Conservation (phyloP, 2,329 filamentous ascomycete species). For the Sclerotinia borealis region DNA sequence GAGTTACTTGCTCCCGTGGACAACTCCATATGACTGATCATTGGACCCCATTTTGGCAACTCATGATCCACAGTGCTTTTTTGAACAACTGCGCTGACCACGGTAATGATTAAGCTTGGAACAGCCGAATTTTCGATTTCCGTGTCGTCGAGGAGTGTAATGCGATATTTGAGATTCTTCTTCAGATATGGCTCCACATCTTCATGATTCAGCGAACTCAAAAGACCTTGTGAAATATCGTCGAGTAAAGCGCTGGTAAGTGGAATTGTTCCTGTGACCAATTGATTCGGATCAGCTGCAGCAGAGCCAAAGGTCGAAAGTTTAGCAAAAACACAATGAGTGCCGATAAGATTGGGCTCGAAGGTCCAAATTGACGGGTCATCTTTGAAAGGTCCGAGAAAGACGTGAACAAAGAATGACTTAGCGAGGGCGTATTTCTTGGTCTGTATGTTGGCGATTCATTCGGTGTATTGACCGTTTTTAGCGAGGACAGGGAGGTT, state of each 20-base stretch:
- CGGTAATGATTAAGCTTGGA: slow-evolving; percentile 22
- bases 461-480: slow-evolving; percentile 40
- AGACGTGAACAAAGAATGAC: slow-evolving; percentile 62
- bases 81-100: slow-evolving; percentile 20
- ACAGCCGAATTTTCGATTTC: slow-evolving; percentile 20
- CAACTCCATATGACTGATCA: background rate
- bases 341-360: slow-evolving; percentile 28
- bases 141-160: slow-evolving; percentile 22
- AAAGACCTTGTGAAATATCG: slow-evolving; percentile 24
- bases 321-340: slow-evolving; percentile 35
- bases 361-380: slow-evolving; percentile 26
- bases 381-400: slow-evolving; percentile 45
- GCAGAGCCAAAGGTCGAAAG: background rate
- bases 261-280: slow-evolving; percentile 38
- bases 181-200: slow-evolving; percentile 27
- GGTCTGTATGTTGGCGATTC: slow-evolving; percentile 61
- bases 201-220: slow-evolving; percentile 27
- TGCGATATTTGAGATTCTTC: slow-evolving; percentile 25
- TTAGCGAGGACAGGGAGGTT: slow-evolving; percentile 16
- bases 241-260: slow-evolving; percentile 38
- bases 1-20: background rate
- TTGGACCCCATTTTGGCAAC: slow-evolving; percentile 5
- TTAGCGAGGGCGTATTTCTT: slow-evolving; percentile 53
- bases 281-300: slow-evolving; percentile 23
- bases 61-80: slow-evolving; percentile 1